These are phyloP conservation scores for Podaxis sp. DNA, from an alignment of 768 basidiomycete genomes.

Conservation along the genomic window DNA sequence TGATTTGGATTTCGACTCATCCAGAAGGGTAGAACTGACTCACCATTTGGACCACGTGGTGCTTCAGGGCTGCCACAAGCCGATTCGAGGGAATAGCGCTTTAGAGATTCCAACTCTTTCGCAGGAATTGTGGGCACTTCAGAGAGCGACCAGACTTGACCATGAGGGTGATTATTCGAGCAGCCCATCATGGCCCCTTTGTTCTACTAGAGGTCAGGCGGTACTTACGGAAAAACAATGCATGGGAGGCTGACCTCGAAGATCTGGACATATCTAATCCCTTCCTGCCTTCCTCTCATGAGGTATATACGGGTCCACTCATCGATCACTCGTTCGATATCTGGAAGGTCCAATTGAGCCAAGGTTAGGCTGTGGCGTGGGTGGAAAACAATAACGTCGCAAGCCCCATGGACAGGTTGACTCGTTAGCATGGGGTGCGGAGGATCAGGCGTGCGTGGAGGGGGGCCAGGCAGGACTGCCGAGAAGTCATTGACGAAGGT, in stretches of 20 bases:
- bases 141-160: conserved; percentile 84
- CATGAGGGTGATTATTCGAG: conserved; percentile 92
- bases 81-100: conserved; percentile 39
- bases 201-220: conserved; percentile 49
- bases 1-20: not conserved
- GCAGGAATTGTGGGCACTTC: conserved; percentile 68
- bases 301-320: conserved; percentile 73
- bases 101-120: conserved; percentile 60
- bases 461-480: conserved; percentile 66
- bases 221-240: not conserved
- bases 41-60: conserved; percentile 53
- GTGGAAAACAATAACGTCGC: conserved; percentile 86
- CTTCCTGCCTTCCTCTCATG: conserved; percentile 56
- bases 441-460: conserved; percentile 47
- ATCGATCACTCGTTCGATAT: conserved; percentile 63
- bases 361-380: conserved; percentile 85
- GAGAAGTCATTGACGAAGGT: conserved; percentile 84
- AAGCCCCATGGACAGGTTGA: conserved; percentile 76
- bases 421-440: conserved; percentile 60
- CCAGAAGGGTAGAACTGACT: not conserved
- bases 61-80: conserved; percentile 37
- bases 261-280: conserved; percentile 81
- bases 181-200: conserved; percentile 96
- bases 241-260: conserved; percentile 63
- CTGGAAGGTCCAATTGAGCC: conserved; percentile 54